Percentiles rank a stretch among this genome's conserved stretches.
Conservation (phyloP, 2,329 filamentous ascomycete genomes). For the Dactylonectria macrodidyma region DNA sequence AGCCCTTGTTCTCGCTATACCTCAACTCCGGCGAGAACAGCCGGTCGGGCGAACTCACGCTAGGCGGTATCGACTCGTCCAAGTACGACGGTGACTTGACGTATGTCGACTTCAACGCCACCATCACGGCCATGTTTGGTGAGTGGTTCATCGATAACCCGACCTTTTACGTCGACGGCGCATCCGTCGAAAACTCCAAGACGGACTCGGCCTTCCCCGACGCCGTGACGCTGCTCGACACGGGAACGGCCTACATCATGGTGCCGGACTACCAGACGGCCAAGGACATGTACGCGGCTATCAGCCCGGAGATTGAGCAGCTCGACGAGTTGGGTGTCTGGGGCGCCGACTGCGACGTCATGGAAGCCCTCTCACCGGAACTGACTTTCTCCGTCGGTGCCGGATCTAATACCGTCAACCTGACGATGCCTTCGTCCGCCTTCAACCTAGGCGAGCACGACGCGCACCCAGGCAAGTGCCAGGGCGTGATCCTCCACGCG, state of each 20-base stretch:
- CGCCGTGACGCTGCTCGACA: conserved; percentile 50
- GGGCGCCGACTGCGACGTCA: conserved; percentile 51
- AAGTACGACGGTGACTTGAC: conserved; percentile 49
- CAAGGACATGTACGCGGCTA: conserved; percentile 48
- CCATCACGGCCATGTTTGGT: conserved; percentile 29
- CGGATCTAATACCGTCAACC: conserved; percentile 39
- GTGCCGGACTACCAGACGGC: conserved; percentile 49
- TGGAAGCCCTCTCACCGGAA: conserved; percentile 48
- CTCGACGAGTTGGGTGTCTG: conserved; percentile 51
- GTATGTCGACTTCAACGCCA: conserved; percentile 43
- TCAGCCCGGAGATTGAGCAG: conserved; percentile 49
- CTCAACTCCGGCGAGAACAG: conserved; percentile 38
- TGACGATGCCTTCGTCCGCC: conserved; percentile 48
- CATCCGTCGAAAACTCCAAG: conserved; percentile 34
- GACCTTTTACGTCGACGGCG: conserved; percentile 45
- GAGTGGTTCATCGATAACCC: conserved; percentile 48
- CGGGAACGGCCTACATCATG: conserved; percentile 51
- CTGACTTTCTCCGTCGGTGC: conserved; percentile 51
- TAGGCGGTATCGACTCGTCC: conserved; percentile 51
- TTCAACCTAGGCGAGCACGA: conserved; percentile 54
- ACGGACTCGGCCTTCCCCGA: conserved; percentile 26
- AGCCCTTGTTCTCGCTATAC: conserved; percentile 49
- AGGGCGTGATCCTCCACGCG: conserved; percentile 50
- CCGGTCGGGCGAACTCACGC: conserved; percentile 48
- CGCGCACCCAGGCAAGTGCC: conserved; percentile 45